A percentile compares a stretch with the other conserved stretches of the same genome.
These are phyloP conservation scores for Aaosphaeria arxii DNA, from an alignment of 2,329 filamentous ascomycete species.

Conservation along the genomic window DNA sequence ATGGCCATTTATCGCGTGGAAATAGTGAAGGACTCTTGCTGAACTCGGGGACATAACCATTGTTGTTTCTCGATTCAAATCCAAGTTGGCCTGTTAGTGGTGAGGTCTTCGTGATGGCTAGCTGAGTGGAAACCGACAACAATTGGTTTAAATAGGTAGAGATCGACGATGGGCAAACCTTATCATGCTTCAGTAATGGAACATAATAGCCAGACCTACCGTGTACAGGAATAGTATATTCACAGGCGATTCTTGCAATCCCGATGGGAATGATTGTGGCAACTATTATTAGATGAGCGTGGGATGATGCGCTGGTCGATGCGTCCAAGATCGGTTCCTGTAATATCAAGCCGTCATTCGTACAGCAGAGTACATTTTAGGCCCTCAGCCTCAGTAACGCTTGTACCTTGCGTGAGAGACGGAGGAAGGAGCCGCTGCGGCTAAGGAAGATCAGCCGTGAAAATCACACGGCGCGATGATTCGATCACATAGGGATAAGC, in stretches of 20 bases:
- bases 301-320: not conserved
- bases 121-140: too few relatives aligned
- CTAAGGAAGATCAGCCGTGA: not conserved
- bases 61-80: too few relatives aligned
- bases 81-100: too few relatives aligned
- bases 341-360: slow-evolving; percentile 21
- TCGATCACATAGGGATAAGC: not conserved
- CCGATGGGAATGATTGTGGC: not conserved
- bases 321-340: not conserved
- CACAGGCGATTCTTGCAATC: too few relatives aligned
- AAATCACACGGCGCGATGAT: not conserved
- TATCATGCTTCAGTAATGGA: not conserved
- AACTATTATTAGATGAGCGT: not conserved
- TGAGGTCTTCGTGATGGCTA: too few relatives aligned
- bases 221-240: not conserved
- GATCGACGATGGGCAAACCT: not conserved
- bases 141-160: too few relatives aligned
- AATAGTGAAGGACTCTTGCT: not conserved
- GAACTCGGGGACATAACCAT: not conserved
- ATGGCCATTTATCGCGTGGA: not conserved
- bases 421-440: not conserved
- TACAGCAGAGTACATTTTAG: slow-evolving; percentile 9
- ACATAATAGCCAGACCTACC: not conserved
- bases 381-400: slow-evolving; percentile 18
- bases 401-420: not conserved